Percentiles rank a stretch among this genome's conserved stretches.
phyloP scores from a whole-genome alignment of 1,139 yeast species.

The Scheffersomyces titani region DNA sequence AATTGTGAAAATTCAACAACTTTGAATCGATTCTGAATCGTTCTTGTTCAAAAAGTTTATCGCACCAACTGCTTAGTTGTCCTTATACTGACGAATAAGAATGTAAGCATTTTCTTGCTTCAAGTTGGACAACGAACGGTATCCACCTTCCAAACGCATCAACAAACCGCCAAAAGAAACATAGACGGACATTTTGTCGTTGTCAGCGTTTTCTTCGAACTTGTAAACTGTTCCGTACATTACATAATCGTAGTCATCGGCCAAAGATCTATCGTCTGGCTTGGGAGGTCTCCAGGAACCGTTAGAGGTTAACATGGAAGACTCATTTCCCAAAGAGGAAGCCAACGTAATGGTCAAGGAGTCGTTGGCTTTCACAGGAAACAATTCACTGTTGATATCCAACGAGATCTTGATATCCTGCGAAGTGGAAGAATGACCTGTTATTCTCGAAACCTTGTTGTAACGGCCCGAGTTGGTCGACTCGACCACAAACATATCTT shows the following conservation, averaged over 20 bases:
- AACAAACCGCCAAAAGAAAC: conserved; percentile 95
- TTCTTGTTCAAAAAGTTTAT: not conserved
- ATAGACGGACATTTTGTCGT: conserved; percentile 79
- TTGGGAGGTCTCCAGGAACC: conserved; percentile 94
- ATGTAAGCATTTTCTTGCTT: conserved; percentile 94
- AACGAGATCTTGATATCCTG: conserved; percentile 82
- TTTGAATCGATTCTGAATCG: not conserved
- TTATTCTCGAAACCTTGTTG: conserved; percentile 88
- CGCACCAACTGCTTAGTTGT: conserved; percentile 25
- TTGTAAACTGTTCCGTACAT: conserved; percentile 98
- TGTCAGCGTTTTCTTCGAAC: conserved; percentile 83
- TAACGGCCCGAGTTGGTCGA: conserved; percentile 88
- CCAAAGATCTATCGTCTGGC: conserved; percentile 79
- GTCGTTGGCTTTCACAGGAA: conserved; percentile 79
- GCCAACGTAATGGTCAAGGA: conserved; percentile 89
- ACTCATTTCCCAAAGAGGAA: conserved; percentile 66
- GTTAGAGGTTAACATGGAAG: conserved; percentile 55
- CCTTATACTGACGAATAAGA: conserved; percentile 73
- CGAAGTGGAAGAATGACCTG: conserved; percentile 83
- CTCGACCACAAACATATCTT: conserved; percentile 87
- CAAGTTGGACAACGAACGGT: conserved; percentile 81
- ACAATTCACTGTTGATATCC: conserved; percentile 90
- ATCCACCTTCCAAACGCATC: conserved; percentile 93
- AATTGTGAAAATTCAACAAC: not conserved
- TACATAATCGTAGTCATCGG: conserved; percentile 97